phyloP scores from a whole-genome alignment of 2,329 filamentous ascomycete species.

The Microcyclospora tardicrescens region DNA sequence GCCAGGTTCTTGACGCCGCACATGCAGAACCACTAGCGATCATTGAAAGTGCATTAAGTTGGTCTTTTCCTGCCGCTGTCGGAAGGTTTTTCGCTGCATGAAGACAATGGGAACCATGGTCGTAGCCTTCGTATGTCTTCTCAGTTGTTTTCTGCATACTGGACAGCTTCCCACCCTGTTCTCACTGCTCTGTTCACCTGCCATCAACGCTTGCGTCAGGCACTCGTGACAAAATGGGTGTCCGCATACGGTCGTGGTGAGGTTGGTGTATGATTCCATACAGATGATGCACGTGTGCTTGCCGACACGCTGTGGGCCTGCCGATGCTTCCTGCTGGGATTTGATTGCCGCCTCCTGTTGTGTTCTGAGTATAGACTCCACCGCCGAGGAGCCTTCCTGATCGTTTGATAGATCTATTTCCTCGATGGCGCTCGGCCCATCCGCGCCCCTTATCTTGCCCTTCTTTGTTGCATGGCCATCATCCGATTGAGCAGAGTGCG shows the following conservation, averaged over 20 bases:
- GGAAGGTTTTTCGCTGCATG: slow-evolving; percentile 25
- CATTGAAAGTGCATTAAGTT: neutral
- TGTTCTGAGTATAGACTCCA: slow-evolving; percentile 24
- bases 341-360: slow-evolving; percentile 15
- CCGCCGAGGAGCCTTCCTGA: slow-evolving; percentile 7
- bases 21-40: too few relatives aligned
- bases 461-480: too few relatives aligned
- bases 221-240: slow-evolving; percentile 54
- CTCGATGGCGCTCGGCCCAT: slow-evolving; percentile 1
- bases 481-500: too few relatives aligned
- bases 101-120: slow-evolving; percentile 29
- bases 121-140: slow-evolving; percentile 21
- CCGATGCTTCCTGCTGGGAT: slow-evolving; percentile 13
- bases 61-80: slow-evolving; percentile 3
- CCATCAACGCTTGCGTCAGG: slow-evolving; percentile 46
- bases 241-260: slow-evolving; percentile 47
- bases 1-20: too few relatives aligned
- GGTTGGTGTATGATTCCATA: slow-evolving; percentile 47
- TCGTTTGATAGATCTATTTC: slow-evolving; percentile 6
- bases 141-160: slow-evolving; percentile 32
- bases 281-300: slow-evolving; percentile 49
- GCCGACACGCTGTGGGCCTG: slow-evolving; percentile 28
- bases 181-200: slow-evolving; percentile 38
- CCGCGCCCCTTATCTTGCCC: too few relatives aligned
- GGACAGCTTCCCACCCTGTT: slow-evolving; percentile 34